Evolutionary conservation across 169 alveolate genomes (phyloP), one percentile per base, ranked within the genome.

Genomic region (Plasmodium gaboni): DNA sequence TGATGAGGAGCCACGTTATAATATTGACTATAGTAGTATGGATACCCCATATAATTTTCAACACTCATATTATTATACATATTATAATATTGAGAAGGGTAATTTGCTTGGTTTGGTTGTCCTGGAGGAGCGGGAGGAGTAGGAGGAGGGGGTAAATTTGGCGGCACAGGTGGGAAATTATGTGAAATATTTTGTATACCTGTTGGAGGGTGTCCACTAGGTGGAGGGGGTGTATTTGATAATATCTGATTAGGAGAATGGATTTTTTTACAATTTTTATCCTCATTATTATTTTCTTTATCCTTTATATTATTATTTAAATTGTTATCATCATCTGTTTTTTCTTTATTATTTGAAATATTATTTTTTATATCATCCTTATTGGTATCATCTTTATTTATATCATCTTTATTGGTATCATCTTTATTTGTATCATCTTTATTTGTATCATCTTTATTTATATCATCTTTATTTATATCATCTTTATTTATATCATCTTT

Each of bases 11-110:
- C 46, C 3, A 70, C 19, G 22, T 24, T 50, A 22, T 70, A 70
- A 26, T 50, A 70, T 50, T 70, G 80, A 50, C 26, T 50, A 26
- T 70, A 70, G 28, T 70, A 70, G 15, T 70, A 70, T 15, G 61
- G 80, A 3, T 70, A 70, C 22, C 51, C 51, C 64, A 19, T 9
- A 10, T 70, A 50, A 10, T 12, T 50, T n/a, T 70, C 80, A 22
- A 19, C 53, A n/a, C 17, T 26, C 50, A 26, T 26, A 17, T 19
- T 19, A 26, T 26, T 38, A 65, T 65, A 61, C 70, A 61, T 24
- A 13, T 61, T 61, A 19, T 61, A 61, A 61, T 61, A 61, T 7
- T 26, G 28, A 3, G 22, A 22, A 9, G 22, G 22, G 13, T 61
- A 61, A 61, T 61, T 61, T 22, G 22, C 1, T 1, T 12, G 46